Conservation (phyloP, 441 rosid genomes). For the Metrosideros polymorpha region DNA sequence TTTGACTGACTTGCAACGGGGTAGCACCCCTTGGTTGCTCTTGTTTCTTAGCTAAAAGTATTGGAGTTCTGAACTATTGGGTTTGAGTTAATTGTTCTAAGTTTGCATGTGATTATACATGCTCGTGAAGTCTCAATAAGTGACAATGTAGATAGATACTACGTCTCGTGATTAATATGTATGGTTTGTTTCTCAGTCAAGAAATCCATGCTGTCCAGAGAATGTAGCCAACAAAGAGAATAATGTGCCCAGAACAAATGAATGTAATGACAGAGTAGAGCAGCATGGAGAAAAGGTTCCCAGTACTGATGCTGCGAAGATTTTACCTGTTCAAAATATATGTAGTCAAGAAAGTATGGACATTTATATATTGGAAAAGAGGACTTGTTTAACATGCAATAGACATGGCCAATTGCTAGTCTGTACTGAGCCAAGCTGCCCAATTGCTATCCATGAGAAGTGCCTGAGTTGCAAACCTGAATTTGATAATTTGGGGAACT, state of each 20-base stretch:
- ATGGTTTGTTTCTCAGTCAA: neutral
- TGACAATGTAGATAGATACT: neutral
- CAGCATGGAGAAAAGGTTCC: neutral
- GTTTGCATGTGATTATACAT: neutral
- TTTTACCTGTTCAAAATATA: neutral
- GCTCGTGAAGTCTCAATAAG: neutral
- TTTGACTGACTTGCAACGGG: neutral
- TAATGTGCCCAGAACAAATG: neutral
- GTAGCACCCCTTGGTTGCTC: neutral
- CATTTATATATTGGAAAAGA: conserved; percentile 1
- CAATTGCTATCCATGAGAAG: conserved; percentile 29
- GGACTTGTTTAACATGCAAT: conserved; percentile 22
- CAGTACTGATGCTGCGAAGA: neutral
- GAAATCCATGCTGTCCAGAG: neutral
- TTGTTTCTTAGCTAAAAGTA: neutral
- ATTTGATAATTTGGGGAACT: conserved; percentile 32
- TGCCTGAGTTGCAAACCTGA: conserved; percentile 19
- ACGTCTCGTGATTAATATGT: neutral
- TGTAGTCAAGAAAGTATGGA: neutral
- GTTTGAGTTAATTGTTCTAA: neutral
- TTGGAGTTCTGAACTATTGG: neutral
- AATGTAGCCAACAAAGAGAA: neutral
- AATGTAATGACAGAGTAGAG: neutral
- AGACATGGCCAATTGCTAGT: conserved; percentile 18
- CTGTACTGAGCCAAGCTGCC: conserved; percentile 33